Evolutionary conservation across 208 protist genomes (phyloP).

Genomic region (Acanthamoeba triangularis): DNA sequence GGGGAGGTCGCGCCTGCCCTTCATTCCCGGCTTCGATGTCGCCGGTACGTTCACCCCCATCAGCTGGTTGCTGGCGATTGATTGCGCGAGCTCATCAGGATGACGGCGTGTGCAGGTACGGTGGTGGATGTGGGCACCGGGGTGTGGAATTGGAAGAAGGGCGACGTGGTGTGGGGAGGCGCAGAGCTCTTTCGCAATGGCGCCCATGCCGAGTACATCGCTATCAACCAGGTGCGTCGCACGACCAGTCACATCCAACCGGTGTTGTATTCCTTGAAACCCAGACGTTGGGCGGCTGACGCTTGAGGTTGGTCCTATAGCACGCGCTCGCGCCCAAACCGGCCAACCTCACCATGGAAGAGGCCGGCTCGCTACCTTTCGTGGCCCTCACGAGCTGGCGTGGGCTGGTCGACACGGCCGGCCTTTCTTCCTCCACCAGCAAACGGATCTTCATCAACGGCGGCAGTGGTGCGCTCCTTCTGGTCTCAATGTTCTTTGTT

Average conservation of each 20-base stretch:
- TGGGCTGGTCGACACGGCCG: conserved; percentile 50
- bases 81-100: not conserved
- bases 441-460: conserved; percentile 68
- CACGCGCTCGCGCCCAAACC: conserved; percentile 51
- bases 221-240: conserved; percentile 49
- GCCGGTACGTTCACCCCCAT: not conserved
- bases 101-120: not conserved
- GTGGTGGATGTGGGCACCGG: conserved; percentile 54
- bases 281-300: not conserved
- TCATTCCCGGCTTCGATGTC: conserved; percentile 56
- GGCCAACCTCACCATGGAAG: conserved; percentile 2
- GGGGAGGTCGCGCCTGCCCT: conserved; percentile 8
- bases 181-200: conserved; percentile 60
- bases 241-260: not conserved
- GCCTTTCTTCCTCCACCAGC: conserved; percentile 51
- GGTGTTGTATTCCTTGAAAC: not conserved
- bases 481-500: not conserved
- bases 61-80: not conserved
- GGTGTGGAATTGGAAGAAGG: conserved; percentile 73
- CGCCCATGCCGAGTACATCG: conserved; percentile 56
- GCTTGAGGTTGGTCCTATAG: not conserved
- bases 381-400: conserved; percentile 60
- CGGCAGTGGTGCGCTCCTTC: conserved; percentile 29
- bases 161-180: conserved; percentile 58
- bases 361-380: conserved; percentile 53